Base-by-base conservation (phyloP, 2,329 filamentous ascomycete genomes). In the Magnaporthiopsis incrustans region DNA sequence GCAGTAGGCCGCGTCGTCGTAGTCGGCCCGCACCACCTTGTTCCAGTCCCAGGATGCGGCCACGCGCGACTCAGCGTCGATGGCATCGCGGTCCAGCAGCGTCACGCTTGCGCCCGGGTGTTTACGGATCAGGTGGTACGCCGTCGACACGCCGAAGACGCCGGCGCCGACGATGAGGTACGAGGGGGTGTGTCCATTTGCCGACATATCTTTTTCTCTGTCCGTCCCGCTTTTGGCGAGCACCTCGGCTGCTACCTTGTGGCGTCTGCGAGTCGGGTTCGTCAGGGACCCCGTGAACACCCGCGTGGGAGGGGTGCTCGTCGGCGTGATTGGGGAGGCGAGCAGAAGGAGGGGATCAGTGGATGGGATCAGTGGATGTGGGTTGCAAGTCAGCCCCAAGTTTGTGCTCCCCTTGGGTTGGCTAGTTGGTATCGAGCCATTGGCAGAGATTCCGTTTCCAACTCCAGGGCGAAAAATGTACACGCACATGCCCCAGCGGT, bases 41-140 rank as follows among this genome's bases (percentile, higher is more conserved):
- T 89, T 90, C 82, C 87, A 86, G 75, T 91, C 88, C 78, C 85
- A 88, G 0, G 88, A 90, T 0, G 88, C 88, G 38, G 86, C 87
- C 30, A 80, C 76, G 3, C 77, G 76, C 63, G 71, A 74, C 0
- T 77, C 75, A 1, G 81, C 81, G 30, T 83, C 80, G 59, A 75
- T 79, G 2, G 79, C 76, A 65, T 82, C 77, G 18, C 84, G 81
- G 74, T 89, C 86, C 32, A 89, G 75, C 2, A 89, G 73, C 1
- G 80, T 85, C 63, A 89, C 77, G 2, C 74, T 75, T 1, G 81
- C 80, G 44, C 78, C 70, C 25, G 81, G 78, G 68, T 83, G 79
- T 64, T 76, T 77, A 64, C 77, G 76, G 65, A 82, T 81, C 57
- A 89, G 79, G 66, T 88, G 81, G 65, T 86, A 84, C n/a, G 87